A percentile compares a stretch with the other conserved stretches of the same genome.
phyloP scores from a whole-genome alignment of 495 filamentous ascomycete species.

The Beverwykella pulmonaria region DNA sequence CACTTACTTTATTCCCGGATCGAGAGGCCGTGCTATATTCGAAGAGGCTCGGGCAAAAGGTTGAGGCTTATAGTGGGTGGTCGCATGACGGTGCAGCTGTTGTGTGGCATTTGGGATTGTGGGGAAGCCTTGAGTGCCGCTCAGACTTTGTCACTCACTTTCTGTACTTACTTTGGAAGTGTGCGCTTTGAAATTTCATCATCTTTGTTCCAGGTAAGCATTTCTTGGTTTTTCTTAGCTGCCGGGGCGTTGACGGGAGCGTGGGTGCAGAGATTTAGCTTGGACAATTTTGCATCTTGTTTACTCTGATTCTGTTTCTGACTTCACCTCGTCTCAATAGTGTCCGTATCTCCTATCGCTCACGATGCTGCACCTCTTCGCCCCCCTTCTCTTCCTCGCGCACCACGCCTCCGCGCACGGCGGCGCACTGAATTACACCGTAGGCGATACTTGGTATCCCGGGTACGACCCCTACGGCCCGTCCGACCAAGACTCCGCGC shows the following conservation, averaged over 20 bases:
- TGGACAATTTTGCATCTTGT: not conserved
- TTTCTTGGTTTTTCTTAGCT: conserved; percentile 8
- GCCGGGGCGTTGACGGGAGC: not conserved
- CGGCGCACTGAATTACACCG: conserved; percentile 60
- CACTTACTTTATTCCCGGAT: not conserved
- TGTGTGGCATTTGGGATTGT: not conserved
- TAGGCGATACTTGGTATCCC: conserved; percentile 55
- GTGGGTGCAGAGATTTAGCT: not conserved
- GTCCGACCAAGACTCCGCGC: conserved; percentile 46
- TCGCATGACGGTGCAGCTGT: not conserved
- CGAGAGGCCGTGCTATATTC: not conserved
- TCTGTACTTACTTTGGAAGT: not conserved
- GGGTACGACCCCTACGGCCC: conserved; percentile 51
- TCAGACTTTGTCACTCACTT: not conserved
- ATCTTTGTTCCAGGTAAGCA: not conserved
- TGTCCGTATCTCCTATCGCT: not conserved
- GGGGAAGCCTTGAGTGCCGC: conserved; percentile 1
- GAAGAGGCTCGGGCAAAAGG: conserved; percentile 14
- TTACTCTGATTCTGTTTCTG: not conserved
- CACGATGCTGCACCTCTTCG: conserved; percentile 15
- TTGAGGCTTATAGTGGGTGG: conserved; percentile 9
- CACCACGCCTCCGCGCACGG: conserved; percentile 51
- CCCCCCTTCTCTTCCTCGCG: conserved; percentile 14
- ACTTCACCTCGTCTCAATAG: too few relatives aligned
- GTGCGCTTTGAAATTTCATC: not conserved